Evolutionary conservation across 495 filamentous ascomycete genomes (phyloP), one percentile per base, ranked within the genome.

Genomic region (Cercophora samala): DNA sequence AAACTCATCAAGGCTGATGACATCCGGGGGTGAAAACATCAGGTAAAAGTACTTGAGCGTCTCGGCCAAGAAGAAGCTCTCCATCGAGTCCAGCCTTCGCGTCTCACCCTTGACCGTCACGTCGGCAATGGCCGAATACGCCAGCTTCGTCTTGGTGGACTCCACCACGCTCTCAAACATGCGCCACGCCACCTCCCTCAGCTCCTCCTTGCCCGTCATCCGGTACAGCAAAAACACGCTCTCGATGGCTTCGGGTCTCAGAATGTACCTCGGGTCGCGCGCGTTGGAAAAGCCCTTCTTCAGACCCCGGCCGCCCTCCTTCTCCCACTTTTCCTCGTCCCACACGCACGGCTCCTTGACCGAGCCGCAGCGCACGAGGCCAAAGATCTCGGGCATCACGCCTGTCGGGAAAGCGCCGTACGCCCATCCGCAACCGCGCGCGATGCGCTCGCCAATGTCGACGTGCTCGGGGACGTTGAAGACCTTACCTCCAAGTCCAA

Each of bases 361-460:
- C 5, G 64, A 51, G 24, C 79, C 69, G 70, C 80, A 82, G 9
- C 66, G 42, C n/a, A 89, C 68, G 13, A 89, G 72, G 8, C 75
- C 66, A 71, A 91, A 91, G 5, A 77, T 75, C 76, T 97, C 95
- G 0, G 94, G 93, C 92, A 96, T 96, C 72, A 99, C 88, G 5
- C 93, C 93, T 0, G 89, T 88, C 5, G 85, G 82, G 32, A 93
- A 93, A 6, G 85, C 82, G 53, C 87, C 83, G 74, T 97, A 97
- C 2, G 91, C 87, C 93, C 92, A 97, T 17, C 93, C 88, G 69
- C 93, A 97, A 17, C 93, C 94, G 62, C 95, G 89, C 0, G 92
- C 90, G 19, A 97, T 82, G 69, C 91, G 90, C 58, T 83, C 80
- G 4, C 89, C 94, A 23, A 92, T 83, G 18, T 90, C 83, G 60